Conservation (phyloP, 2,329 filamentous ascomycete genomes). For the Fonsecaea nubica region DNA sequence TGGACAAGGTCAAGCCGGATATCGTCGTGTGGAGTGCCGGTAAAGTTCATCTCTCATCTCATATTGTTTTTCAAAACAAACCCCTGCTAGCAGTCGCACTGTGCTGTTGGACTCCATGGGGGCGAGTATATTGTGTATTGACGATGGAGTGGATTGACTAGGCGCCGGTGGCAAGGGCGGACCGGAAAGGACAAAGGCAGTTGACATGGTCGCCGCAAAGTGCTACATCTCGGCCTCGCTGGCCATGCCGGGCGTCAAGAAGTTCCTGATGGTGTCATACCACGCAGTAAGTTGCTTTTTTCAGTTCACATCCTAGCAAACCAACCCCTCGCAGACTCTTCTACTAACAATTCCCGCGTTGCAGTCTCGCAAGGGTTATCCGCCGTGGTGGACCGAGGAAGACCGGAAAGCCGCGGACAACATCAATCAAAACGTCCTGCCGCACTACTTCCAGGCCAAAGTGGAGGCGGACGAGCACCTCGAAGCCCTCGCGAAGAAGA, state of each 20-base stretch:
- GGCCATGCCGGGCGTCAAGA: conserved; percentile 54
- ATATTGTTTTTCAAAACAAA: neutral
- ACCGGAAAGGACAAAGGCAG: conserved; percentile 56
- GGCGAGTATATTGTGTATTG: neutral
- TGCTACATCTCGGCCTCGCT: conserved; percentile 59
- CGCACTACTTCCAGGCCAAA: conserved; percentile 61
- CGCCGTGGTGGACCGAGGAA: conserved; percentile 59
- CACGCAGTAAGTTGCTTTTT: conserved; percentile 45
- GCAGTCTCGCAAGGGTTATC: conserved; percentile 53
- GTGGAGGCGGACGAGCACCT: conserved; percentile 63
- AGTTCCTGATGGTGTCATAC: conserved; percentile 64
- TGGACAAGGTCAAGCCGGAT: conserved; percentile 55
- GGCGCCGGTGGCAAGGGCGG: conserved; percentile 64
- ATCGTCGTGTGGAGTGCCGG: conserved; percentile 57
- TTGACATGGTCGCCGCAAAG: conserved; percentile 63
- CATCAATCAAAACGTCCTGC: conserved; percentile 57
- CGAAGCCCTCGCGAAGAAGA: conserved; percentile 52
- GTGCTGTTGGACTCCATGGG: too few relatives aligned
- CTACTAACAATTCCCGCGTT: neutral
- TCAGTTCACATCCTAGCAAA: neutral
- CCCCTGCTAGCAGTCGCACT: too few relatives aligned
- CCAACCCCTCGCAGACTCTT: neutral
- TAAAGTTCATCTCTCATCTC: conserved; percentile 38
- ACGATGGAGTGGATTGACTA: conserved; percentile 38
- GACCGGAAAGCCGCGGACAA: conserved; percentile 55